phyloP scores from a whole-genome alignment of 163 green algal genomes.

The Scenedesmus sp. region DNA sequence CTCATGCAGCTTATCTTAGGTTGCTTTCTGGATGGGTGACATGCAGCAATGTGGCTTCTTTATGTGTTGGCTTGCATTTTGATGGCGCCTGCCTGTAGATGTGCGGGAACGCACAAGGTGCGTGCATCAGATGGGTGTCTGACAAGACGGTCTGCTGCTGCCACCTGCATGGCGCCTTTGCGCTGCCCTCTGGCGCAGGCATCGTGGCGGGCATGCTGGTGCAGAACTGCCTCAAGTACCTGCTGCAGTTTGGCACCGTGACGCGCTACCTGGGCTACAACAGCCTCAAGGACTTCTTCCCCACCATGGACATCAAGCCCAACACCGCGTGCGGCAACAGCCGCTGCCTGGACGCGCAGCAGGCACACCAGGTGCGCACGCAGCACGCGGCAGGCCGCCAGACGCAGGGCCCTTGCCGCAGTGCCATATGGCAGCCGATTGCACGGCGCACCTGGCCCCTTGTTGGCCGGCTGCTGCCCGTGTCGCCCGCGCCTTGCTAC shows the following conservation, averaged over 20 bases:
- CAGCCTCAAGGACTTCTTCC: conserved; percentile 96
- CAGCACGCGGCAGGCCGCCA: neutral
- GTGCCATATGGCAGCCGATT: neutral
- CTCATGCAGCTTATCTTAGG: too few species aligned
- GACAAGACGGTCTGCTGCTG: neutral
- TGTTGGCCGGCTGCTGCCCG: too few species aligned
- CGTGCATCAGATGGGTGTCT: too few species aligned
- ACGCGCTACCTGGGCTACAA: conserved; percentile 94
- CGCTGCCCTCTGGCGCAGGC: conserved; percentile 60
- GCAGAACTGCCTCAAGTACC: conserved; percentile 95
- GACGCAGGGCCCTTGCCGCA: neutral
- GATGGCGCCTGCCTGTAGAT: too few species aligned
- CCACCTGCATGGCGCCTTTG: neutral
- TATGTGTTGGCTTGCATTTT: too few species aligned
- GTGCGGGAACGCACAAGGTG: too few species aligned
- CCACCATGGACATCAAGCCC: conserved; percentile 93
- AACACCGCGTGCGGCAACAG: conserved; percentile 88
- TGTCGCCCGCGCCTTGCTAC: too few species aligned
- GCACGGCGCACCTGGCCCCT: too few species aligned
- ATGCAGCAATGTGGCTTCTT: too few species aligned
- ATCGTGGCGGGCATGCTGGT: conserved; percentile 97
- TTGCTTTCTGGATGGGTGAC: too few species aligned
- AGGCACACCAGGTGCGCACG: conserved; percentile 65
- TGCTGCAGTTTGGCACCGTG: conserved; percentile 93
- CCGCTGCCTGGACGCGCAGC: conserved; percentile 78